Conservation (phyloP, 495 filamentous ascomycete species). For the Aspergillus baeticus region DNA sequence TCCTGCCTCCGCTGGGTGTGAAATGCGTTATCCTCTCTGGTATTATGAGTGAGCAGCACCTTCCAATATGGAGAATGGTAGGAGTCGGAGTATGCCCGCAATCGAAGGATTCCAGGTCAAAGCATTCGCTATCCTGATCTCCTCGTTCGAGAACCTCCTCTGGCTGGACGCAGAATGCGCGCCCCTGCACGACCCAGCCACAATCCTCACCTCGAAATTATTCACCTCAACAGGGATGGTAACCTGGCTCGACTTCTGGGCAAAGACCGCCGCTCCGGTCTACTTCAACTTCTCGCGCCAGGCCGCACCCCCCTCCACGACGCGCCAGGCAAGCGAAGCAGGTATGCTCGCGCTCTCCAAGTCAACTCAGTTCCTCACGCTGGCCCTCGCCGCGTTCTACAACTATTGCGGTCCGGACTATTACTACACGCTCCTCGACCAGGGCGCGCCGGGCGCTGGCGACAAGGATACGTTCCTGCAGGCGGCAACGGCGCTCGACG, state of each 20-base stretch:
- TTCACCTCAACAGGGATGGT: slow-evolving; percentile 46
- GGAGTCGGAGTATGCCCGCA: neutral
- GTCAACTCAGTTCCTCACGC: slow-evolving; percentile 35
- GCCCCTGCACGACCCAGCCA: slow-evolving; percentile 40
- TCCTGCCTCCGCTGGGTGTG: slow-evolving; percentile 42
- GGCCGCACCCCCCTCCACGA: slow-evolving; percentile 20
- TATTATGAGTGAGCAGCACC: slow-evolving; percentile 15
- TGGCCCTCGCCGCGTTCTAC: slow-evolving; percentile 55
- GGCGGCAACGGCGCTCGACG: slow-evolving; percentile 43
- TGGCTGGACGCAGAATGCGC: slow-evolving; percentile 53
- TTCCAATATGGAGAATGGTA: too few relatives aligned
- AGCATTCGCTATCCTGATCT: slow-evolving; percentile 49
- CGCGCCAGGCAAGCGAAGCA: slow-evolving; percentile 39
- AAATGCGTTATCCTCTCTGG: slow-evolving; percentile 41
- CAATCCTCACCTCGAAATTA: slow-evolving; percentile 39
- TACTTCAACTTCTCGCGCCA: slow-evolving; percentile 51
- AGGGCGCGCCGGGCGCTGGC: slow-evolving; percentile 49
- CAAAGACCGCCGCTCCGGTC: slow-evolving; percentile 37
- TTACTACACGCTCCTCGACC: slow-evolving; percentile 51
- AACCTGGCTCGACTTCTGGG: slow-evolving; percentile 56
- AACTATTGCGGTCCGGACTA: slow-evolving; percentile 51
- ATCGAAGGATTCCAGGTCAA: slow-evolving; percentile 49
- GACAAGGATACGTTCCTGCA: slow-evolving; percentile 59
- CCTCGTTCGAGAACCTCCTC: slow-evolving; percentile 49
- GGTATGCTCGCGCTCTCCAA: slow-evolving; percentile 54